Percentiles rank a stretch among this genome's conserved stretches.
Evolutionary conservation across 176 grass and related monocot species (phyloP).

Genomic region (Oryza nivara): DNA sequence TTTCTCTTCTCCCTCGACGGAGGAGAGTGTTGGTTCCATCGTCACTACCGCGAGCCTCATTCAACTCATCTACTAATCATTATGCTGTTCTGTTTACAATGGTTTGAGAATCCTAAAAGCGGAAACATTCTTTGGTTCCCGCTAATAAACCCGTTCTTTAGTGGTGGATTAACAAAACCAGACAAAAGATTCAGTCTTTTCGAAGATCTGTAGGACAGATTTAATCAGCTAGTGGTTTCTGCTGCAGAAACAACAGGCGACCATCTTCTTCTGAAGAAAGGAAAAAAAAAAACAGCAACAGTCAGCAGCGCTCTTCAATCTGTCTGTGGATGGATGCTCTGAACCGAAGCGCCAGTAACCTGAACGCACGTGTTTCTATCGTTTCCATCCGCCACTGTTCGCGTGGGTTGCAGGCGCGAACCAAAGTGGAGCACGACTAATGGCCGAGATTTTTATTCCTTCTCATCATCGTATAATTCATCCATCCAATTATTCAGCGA

Average conservation of each 20-base stretch:
- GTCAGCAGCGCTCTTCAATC: background rate
- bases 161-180: background rate
- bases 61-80: background rate
- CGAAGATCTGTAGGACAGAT: background rate
- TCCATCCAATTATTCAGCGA: slow-evolving; percentile 2
- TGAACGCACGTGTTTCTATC: slow-evolving; percentile 12
- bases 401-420: slow-evolving; percentile 7
- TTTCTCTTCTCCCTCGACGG: no score
- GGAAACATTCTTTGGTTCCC: background rate
- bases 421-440: background rate
- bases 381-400: background rate
- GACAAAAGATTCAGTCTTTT: background rate
- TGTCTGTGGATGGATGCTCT: background rate
- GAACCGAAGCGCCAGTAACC: background rate
- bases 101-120: background rate
- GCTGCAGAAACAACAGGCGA: background rate
- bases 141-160: background rate
- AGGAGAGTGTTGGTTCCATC: background rate
- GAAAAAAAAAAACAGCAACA: background rate
- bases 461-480: background rate
- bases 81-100: background rate
- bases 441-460: slow-evolving; percentile 17
- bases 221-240: background rate
- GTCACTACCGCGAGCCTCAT: background rate
- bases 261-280: no score